phyloP scores from a whole-genome alignment of 768 basidiomycete species.

The Rhodotorula toruloides region DNA sequence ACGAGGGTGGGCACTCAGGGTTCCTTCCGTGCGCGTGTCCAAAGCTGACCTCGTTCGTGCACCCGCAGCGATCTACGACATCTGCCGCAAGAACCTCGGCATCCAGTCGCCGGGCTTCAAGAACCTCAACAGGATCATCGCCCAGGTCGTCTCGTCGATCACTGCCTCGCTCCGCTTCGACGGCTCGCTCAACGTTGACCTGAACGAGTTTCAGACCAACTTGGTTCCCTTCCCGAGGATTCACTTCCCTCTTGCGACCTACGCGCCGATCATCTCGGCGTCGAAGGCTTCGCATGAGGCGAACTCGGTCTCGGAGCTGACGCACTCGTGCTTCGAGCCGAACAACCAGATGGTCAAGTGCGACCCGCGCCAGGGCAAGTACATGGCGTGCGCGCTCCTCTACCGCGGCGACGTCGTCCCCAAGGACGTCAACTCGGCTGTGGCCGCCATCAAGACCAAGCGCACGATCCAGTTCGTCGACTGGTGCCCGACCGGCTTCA shows the following conservation, averaged over 20 bases:
- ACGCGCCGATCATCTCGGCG: slow-evolving; percentile 82
- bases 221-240: slow-evolving; percentile 79
- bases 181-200: slow-evolving; percentile 92
- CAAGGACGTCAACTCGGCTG: slow-evolving; percentile 79
- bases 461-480: slow-evolving; percentile 97
- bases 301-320: slow-evolving; percentile 97
- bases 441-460: slow-evolving; percentile 92
- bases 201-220: slow-evolving; percentile 98
- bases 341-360: slow-evolving; percentile 97
- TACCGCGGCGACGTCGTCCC: slow-evolving; percentile 40
- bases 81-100: slow-evolving; percentile 91
- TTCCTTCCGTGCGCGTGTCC: slow-evolving; percentile 5
- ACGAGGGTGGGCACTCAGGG: slow-evolving; percentile 58
- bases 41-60: neutral
- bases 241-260: slow-evolving; percentile 95
- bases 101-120: slow-evolving; percentile 79
- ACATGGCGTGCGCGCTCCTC: slow-evolving; percentile 56
- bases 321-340: slow-evolving; percentile 92
- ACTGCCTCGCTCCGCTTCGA: slow-evolving; percentile 96
- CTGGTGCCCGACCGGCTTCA: slow-evolving; percentile 98
- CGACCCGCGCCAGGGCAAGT: slow-evolving; percentile 96
- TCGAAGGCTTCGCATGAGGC: slow-evolving; percentile 95
- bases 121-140: slow-evolving; percentile 93
- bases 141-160: slow-evolving; percentile 96
- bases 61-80: slow-evolving; percentile 75